Evolutionary conservation across 352 stramenopile species (phyloP), one percentile per base, ranked within the genome.

Genomic region (Blastocystis sp.): DNA sequence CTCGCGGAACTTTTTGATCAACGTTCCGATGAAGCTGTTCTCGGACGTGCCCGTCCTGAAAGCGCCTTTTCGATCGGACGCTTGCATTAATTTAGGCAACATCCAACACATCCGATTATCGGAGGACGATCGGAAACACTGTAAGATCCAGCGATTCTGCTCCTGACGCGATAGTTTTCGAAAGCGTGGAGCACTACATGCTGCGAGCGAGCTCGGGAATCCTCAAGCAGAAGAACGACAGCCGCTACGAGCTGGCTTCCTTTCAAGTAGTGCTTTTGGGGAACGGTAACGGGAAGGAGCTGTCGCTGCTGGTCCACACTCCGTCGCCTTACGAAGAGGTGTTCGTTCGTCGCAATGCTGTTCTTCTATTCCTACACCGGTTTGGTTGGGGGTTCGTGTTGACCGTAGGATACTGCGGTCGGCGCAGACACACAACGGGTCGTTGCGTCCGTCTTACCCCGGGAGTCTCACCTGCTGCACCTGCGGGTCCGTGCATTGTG

Each of bases 301-400:
- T 88, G 6, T 88, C 78, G 19, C 42, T 88, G 34, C 60, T 88
- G 17, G 78, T 88, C 17, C 64, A 88, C 52, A 60, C 48, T 11
- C 66, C 78, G 1, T 60, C 64, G 28, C 48, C 60, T 9, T 88
- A 88, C 57, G 78, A 88, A 78, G 78, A 88, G 78, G 48, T 28
- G 7, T 88, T 88, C 52, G 57, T 88, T n/a, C 78, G 24, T 57
- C 40, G 78, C 1, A 88, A 88, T 78, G 78, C 78, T 9, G 68
- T 88, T 6, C 70, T 88, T 7, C n/a, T 60, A 7, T 88, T 88
- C 45, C 14, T 88, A n/a, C 78, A 88, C 2, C 78, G 78, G 78
- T 88, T 57, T 57, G 2, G 1, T 9, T 61, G 2, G 1, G 10
- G 34, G 38, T 3, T 21, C 21, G 2, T 10, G 14, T 11, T 87